phyloP scores from a whole-genome alignment of 352 stramenopile species.

The Globisporangium radiosum region DNA sequence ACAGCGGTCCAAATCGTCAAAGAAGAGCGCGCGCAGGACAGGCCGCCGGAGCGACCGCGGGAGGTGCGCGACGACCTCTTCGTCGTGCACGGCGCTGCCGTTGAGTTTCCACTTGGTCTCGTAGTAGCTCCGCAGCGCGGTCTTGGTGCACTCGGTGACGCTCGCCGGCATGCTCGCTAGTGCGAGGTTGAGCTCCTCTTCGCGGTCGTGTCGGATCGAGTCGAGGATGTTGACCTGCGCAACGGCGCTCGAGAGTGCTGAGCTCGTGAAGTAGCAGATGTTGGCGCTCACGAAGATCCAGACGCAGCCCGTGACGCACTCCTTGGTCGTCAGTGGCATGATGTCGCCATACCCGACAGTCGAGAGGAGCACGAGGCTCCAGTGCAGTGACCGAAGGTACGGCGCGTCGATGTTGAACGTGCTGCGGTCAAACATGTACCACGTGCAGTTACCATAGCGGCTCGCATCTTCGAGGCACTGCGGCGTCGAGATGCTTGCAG shows the following conservation, averaged over 20 bases:
- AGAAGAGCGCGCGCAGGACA: conserved; percentile 27
- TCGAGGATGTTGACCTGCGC: conserved; percentile 42
- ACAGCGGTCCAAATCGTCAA: conserved; percentile 26
- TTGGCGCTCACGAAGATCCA: conserved; percentile 74
- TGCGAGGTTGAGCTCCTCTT: conserved; percentile 58
- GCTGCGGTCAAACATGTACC: conserved; percentile 68
- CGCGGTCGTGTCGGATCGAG: conserved; percentile 37
- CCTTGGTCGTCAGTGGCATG: conserved; percentile 18
- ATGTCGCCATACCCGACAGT: conserved; percentile 57
- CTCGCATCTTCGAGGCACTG: conserved; percentile 19
- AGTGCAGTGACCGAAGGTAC: conserved; percentile 57
- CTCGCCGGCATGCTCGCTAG: conserved; percentile 30
- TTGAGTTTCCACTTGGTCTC: conserved; percentile 72
- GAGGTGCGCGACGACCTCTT: conserved; percentile 41
- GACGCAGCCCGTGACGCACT: conserved; percentile 44
- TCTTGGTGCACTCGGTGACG: conserved; percentile 43
- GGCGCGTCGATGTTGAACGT: conserved; percentile 52
- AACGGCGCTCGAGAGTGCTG: conserved; percentile 48
- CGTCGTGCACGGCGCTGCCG: conserved; percentile 41
- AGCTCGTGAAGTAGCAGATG: conserved; percentile 68
- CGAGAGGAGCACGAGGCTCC: conserved; percentile 68
- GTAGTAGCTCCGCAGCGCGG: conserved; percentile 53
- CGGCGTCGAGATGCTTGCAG: conserved; percentile 2
- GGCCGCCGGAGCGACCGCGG: conserved; percentile 36
- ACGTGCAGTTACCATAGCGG: conserved; percentile 54